A percentile compares a stretch with the other conserved stretches of the same genome.
phyloP scores from a whole-genome alignment of 495 filamentous ascomycete species.

The Neurospora sp. region DNA sequence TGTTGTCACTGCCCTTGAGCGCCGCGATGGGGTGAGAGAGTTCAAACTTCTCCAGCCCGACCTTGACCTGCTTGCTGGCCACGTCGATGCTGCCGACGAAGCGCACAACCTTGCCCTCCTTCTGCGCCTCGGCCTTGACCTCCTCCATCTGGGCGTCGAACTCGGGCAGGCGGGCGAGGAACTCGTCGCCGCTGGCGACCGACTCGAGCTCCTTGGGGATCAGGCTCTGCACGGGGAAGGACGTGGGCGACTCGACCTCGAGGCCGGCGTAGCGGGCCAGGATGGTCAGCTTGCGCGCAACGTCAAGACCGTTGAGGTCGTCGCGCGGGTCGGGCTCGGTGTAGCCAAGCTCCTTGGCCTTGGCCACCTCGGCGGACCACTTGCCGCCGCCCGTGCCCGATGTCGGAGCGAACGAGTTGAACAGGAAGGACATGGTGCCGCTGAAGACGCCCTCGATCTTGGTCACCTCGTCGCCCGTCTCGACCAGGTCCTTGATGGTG shows the following conservation, averaged over 20 bases:
- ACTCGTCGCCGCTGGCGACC: conserved; percentile 65
- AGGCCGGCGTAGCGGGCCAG: conserved; percentile 75
- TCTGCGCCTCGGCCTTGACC: conserved; percentile 65
- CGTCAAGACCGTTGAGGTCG: conserved; percentile 91
- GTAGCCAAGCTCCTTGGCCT: conserved; percentile 90
- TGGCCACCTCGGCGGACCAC: conserved; percentile 79
- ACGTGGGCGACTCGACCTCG: conserved; percentile 61
- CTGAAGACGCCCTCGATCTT: conserved; percentile 95
- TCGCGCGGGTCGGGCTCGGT: conserved; percentile 95
- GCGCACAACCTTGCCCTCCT: conserved; percentile 80
- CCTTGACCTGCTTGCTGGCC: conserved; percentile 61
- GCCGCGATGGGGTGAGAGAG: conserved; percentile 78
- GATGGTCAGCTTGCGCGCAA: conserved; percentile 94
- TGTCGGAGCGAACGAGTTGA: conserved; percentile 83
- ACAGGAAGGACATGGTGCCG: conserved; percentile 91
- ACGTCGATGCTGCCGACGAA: conserved; percentile 93
- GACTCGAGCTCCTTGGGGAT: conserved; percentile 75
- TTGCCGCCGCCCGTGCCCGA: conserved; percentile 50
- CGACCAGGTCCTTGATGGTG: conserved; percentile 77
- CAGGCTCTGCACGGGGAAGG: conserved; percentile 84
- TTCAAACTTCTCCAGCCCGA: conserved; percentile 81
- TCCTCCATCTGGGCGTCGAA: conserved; percentile 80
- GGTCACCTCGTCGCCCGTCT: conserved; percentile 77
- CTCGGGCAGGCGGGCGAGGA: conserved; percentile 61
- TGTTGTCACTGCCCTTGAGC: conserved; percentile 93